Evolutionary conservation across 257 asterid species (phyloP), one percentile per base, ranked within the genome.

Genomic region (Rauvolfia tetraphylla): DNA sequence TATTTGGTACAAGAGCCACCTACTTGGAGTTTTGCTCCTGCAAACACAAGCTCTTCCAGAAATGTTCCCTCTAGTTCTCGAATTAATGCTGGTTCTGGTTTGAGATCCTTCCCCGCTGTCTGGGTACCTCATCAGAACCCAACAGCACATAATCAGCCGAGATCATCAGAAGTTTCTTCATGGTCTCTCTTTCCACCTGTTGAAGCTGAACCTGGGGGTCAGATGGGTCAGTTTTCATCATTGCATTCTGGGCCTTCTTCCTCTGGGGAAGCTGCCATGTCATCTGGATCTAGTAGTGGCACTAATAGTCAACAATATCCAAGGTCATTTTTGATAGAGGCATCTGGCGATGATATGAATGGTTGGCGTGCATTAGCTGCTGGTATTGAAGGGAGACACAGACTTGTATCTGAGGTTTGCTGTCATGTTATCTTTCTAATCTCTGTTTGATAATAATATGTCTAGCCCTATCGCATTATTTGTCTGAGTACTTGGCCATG

Each of bases 301-400:
- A 75, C 77, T 33, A 77, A 75, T 38, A 66, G 41, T 61, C 85
- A 46, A 49, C 72, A 51, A n/a, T 83, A 79, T 59, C 86, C 85
- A 66, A 75, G 89, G 79, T 75, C 93, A 75, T 71, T 80, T 46
- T 68, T 81, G 81, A 81, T 87, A 80, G 91, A 82, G 46, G 80
- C 75, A n/a, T 77, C 88, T 9, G 86, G 85, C 41, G 92, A 87
- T 51, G 89, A 85, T 82, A 39, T 69, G 61, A 82, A 65, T 67
- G 82, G 92, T 58, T 85, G 89, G 95, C 93, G 84, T 82, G 88
- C 93, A 74, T 75, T 84, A 62, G 86, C 93, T 74, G 87, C 91
- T 73, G 90, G 75, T 75, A 25, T 85, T 54, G 95, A 90, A 80
- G 88, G 91, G 76, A 88, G 97, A 74, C 93, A 89, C 42, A 90